These are phyloP conservation scores for Polychaeton citri DNA, from an alignment of 2,329 filamentous ascomycete genomes.

Conservation along the genomic window DNA sequence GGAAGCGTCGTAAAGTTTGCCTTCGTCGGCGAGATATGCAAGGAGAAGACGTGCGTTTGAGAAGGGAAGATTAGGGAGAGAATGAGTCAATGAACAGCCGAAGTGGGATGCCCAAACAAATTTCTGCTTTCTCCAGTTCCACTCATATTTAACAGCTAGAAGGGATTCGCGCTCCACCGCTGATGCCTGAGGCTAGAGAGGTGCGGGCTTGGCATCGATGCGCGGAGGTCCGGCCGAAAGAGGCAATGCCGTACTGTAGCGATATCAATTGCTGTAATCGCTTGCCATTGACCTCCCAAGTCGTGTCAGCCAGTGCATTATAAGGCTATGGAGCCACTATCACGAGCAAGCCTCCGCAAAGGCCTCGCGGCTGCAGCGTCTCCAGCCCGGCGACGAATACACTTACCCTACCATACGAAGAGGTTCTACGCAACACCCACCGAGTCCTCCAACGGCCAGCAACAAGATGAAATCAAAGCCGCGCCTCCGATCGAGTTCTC, in stretches of 20 bases:
- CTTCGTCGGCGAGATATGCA: conserved; percentile 17
- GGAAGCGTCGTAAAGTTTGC: conserved; percentile 10
- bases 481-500: conserved; percentile 17
- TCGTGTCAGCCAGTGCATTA: background rate
- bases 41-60: background rate
- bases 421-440: conserved; percentile 16
- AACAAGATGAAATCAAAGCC: conserved; percentile 15
- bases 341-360: conserved; percentile 17
- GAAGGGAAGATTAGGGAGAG: too few species aligned
- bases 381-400: conserved; percentile 9
- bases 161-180: too few species aligned
- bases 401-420: conserved; percentile 6
- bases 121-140: too few species aligned
- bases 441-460: conserved; percentile 5
- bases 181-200: too few species aligned
- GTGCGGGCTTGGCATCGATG: too few species aligned
- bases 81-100: too few species aligned
- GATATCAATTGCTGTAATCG: too few species aligned
- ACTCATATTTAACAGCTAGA: too few species aligned
- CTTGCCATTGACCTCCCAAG: too few species aligned
- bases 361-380: conserved; percentile 14
- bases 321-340: conserved; percentile 16
- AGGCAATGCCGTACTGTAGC: too few species aligned
- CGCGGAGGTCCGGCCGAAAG: too few species aligned
- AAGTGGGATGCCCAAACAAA: too few species aligned